phyloP scores from a whole-genome alignment of 805 yeast genomes.

The Sungouiella thailandica region DNA sequence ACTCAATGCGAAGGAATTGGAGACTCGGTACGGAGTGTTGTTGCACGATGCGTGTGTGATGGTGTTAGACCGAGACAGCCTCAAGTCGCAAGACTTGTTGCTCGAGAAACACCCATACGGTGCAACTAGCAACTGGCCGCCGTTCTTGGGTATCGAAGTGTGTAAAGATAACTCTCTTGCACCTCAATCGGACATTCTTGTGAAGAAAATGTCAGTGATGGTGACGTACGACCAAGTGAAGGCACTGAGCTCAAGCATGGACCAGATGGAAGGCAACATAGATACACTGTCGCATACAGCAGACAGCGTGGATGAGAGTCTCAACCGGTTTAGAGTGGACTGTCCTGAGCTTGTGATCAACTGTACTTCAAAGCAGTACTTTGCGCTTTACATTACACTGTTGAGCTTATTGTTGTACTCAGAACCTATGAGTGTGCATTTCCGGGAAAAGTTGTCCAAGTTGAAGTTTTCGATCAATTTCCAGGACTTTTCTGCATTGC shows the following conservation, averaged over 20 bases:
- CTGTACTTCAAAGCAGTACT: constrained; percentile 72
- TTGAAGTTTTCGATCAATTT: constrained; percentile 67
- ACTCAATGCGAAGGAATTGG: constrained; percentile 37
- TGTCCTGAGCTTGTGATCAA: constrained; percentile 64
- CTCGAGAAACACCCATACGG: constrained; percentile 58
- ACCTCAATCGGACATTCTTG: constrained; percentile 45
- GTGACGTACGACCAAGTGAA: constrained; percentile 48
- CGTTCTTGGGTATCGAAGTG: constrained; percentile 77
- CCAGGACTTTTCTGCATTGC: constrained; percentile 50
- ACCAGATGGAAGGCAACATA: constrained; percentile 7
- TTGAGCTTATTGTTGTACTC: constrained; percentile 63
- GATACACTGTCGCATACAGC: neutral
- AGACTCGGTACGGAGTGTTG: constrained; percentile 66
- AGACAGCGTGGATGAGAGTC: constrained; percentile 1
- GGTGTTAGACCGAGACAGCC: constrained; percentile 51
- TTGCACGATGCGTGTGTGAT: constrained; percentile 68
- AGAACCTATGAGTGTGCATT: constrained; percentile 61
- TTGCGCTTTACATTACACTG: constrained; percentile 56
- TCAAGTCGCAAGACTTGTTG: constrained; percentile 22
- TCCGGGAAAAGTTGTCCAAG: constrained; percentile 59
- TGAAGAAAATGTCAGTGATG: constrained; percentile 60
- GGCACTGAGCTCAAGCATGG: constrained; percentile 21
- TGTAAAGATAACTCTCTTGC: constrained; percentile 48
- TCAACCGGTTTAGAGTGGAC: constrained; percentile 51
- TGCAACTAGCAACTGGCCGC: constrained; percentile 70